Evolutionary conservation across 768 basidiomycete species (phyloP), one percentile per base, ranked within the genome.

Genomic region (Pulveroboletus sp.): DNA sequence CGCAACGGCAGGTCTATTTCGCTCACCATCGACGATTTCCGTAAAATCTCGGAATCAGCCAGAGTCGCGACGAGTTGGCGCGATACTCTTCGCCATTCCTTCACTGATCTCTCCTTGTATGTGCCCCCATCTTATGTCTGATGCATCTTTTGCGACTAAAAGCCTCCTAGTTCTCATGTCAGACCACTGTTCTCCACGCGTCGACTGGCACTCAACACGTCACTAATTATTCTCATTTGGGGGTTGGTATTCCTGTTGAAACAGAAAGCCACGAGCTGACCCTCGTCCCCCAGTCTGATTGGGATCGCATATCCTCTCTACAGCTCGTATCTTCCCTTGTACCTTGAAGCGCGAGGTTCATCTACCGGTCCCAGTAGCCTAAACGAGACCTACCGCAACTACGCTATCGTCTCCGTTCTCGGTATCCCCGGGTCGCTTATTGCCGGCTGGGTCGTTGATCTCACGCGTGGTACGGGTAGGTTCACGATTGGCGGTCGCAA

Each of bases 301-400:
- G 80, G 79, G 8, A 70, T 80, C 2, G 78, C 76, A 7, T 81
- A 76, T 54, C 80, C 80, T 6, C 66, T 81, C 3, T 79, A 74
- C 66, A 79, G 70, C 47, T 60, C 69, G 4, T 82, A 80, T 64
- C 67, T 82, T 20, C 75, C 80, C 4, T 61, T 76, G 1, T 78
- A 78, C 53, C 72, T 79, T 19, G 63, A 59, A 27, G 62, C 67
- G 14, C 71, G 67, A 25, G 62, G 69, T 45, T 53, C 68, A 0
- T 36, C 59, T 35, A 55, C 60, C 9, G 52, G 56, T 10, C 13
- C 63, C 5, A 46, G 61, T 11, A 59, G 52, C 31, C 54, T 70
- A 0, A 50, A 55, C 43, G 47, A 37, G 6, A 75, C 75, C 5
- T 78, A 76, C 53, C 72, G 76, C 40, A 76, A 79, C 59, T 77